A percentile compares a stretch with the other conserved stretches of the same genome.
These are phyloP conservation scores for Colletotrichum gigasporum DNA, from an alignment of 2,329 filamentous ascomycete species.

Conservation along the genomic window DNA sequence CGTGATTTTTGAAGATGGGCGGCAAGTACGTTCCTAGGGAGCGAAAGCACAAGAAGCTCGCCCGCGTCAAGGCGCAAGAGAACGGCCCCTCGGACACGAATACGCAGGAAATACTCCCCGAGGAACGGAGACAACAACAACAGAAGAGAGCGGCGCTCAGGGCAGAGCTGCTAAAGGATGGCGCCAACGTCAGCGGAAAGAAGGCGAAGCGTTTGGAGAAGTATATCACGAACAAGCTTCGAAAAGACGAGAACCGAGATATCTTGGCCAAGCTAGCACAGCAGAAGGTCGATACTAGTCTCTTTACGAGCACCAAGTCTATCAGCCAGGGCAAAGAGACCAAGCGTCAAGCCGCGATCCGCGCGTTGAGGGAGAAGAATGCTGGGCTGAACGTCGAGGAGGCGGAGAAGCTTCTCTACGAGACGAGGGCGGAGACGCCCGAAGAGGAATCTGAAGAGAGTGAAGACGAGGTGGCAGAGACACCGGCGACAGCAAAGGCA, in stretches of 20 bases:
- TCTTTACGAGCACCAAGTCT: constrained; percentile 80
- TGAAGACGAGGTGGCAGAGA: constrained; percentile 28
- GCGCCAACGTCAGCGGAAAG: constrained; percentile 67
- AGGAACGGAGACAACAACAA: constrained; percentile 57
- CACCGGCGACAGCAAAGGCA: constrained; percentile 5
- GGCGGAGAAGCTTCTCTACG: constrained; percentile 65
- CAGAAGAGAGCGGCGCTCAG: constrained; percentile 65
- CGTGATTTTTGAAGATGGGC: constrained; percentile 48
- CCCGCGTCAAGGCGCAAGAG: constrained; percentile 64
- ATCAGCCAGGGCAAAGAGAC: constrained; percentile 78
- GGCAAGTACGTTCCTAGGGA: constrained; percentile 69
- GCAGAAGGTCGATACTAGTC: constrained; percentile 81
- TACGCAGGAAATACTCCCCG: constrained; percentile 59
- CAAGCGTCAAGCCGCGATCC: constrained; percentile 73
- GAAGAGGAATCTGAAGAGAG: constrained; percentile 43
- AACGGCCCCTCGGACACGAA: constrained; percentile 63
- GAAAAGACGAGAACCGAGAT: constrained; percentile 89
- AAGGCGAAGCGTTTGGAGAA: constrained; percentile 75
- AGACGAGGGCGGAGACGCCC: constrained; percentile 41
- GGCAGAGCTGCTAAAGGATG: constrained; percentile 61
- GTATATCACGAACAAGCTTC: constrained; percentile 87
- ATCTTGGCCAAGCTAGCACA: constrained; percentile 85
- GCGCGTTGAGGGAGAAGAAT: constrained; percentile 70
- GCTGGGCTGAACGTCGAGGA: constrained; percentile 68
- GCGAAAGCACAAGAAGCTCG: constrained; percentile 75